Conservation (phyloP, 2,329 filamentous ascomycete genomes). For the Cordyceps javanica region DNA sequence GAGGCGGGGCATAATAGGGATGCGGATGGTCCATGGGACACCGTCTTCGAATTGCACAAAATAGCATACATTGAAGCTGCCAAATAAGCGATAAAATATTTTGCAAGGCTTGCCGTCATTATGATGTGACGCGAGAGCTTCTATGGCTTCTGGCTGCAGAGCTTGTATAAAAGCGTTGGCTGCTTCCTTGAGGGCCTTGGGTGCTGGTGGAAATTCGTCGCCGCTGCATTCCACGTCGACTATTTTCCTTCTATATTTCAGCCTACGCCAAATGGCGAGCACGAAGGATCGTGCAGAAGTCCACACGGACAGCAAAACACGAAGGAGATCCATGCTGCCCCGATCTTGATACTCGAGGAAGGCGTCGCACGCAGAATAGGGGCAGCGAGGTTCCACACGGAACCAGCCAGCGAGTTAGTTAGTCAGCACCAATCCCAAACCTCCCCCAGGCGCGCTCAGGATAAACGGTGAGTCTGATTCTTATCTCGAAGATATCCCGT, state of each 20-base stretch:
- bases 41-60: constrained; percentile 2
- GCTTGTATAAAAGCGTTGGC: not conserved
- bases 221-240: not conserved
- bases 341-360: too few species aligned
- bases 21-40: constrained; percentile 19
- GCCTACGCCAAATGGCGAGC: not conserved
- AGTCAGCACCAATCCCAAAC: too few species aligned
- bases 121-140: not conserved
- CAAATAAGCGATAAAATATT: not conserved
- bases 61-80: constrained; percentile 4
- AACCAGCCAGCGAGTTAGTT: too few species aligned
- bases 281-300: not conserved
- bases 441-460: too few species aligned
- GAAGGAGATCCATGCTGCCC: too few species aligned
- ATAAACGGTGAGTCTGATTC: too few species aligned
- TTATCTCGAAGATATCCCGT: too few species aligned
- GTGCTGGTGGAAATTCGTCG: not conserved
- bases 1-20: constrained; percentile 20
- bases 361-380: too few species aligned
- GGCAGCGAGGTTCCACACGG: too few species aligned
- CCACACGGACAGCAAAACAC: too few species aligned
- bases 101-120: not conserved
- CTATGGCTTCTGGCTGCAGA: not conserved
- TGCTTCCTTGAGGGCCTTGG: not conserved
- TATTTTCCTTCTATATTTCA: not conserved